Base-by-base conservation (phyloP, 495 filamentous ascomycete species). In the Pseudevernia furfuracea region DNA sequence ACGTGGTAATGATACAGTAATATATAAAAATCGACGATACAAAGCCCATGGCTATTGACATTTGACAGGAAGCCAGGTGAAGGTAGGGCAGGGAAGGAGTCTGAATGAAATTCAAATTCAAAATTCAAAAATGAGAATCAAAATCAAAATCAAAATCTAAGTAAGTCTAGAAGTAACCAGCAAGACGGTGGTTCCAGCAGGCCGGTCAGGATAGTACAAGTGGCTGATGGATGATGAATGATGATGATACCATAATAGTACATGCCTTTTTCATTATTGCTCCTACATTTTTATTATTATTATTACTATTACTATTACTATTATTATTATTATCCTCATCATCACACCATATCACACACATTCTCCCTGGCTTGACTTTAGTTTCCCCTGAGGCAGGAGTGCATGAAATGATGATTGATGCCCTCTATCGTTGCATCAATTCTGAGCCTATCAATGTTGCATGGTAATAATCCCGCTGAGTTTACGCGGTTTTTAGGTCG, bases 1-100 rank as follows among this genome's bases (percentile, higher is more conserved):
- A 55, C 52, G 17, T 55, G 28, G 52, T 55, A 55, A 55, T 21
- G 30, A 55, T 34, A 55, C 52, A 34, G 52, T 55, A 55, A 55
- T 55, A 34, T 55, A 21, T 4, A 6, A 15, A 52, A 17, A 52
- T 34, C 52, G 36, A 55, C 3, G 28, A 34, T 34, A 55, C 52
- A 5, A 55, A 55, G 17, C 19, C 17, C 6, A 32, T 55, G 52
- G 52, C 19, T 21, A 30, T 1, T 15, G 15, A 53, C 25, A 30
- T 28, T 1, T 15, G 15, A 53, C 25, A 30, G 7, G 52, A 30
- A 48, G 48, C 12, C 4, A 17, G 48, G 25, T 0, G 2, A 39
- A 10, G 8, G 37, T 1, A 39, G 12, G 10, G 37, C 2, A 28
- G 25, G 25, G 48, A 23, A 15, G 19, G 19, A n/a, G 43, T 21